phyloP scores from a whole-genome alignment of 2,329 filamentous ascomycete species.

The Colletotrichum neosansevieriae region DNA sequence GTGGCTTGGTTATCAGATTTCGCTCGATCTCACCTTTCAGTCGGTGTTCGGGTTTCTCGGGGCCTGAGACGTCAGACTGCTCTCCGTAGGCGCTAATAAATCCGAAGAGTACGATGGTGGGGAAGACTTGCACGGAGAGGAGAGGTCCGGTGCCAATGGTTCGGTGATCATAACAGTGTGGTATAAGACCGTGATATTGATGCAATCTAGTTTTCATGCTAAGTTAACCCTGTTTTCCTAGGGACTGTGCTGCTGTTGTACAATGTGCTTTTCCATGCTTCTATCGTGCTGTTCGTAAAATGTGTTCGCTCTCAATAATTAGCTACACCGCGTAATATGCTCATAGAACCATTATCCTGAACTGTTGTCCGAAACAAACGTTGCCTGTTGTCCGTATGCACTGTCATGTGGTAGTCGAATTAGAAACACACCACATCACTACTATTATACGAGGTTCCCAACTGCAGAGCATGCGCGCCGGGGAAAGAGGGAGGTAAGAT shows the following conservation, averaged over 20 bases:
- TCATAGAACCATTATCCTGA: constrained; percentile 1
- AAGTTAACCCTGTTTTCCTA: background rate
- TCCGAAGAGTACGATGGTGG: background rate
- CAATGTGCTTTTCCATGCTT: constrained; percentile 16
- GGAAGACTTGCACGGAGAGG: background rate
- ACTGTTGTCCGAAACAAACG: background rate
- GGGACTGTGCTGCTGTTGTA: background rate
- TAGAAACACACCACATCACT: constrained; percentile 31
- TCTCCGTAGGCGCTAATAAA: background rate
- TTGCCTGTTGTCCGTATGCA: constrained; percentile 13
- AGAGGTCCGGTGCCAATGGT: background rate
- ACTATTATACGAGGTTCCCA: constrained; percentile 26
- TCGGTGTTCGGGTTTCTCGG: background rate
- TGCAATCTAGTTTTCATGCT: constrained; percentile 10
- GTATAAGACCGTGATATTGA: constrained; percentile 18
- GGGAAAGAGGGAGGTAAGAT: constrained; percentile 7
- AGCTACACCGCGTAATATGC: constrained; percentile 2
- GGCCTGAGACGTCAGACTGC: background rate
- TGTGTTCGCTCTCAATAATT: constrained; percentile 10
- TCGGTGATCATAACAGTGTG: constrained; percentile 10
- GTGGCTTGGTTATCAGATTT: background rate
- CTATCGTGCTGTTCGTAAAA: constrained; percentile 17
- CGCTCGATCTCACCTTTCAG: too few relatives aligned
- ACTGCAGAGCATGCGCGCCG: background rate
- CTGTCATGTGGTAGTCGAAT: constrained; percentile 6